Conservation (phyloP, 2,329 filamentous ascomycete genomes). For the Trichoderma gracile region DNA sequence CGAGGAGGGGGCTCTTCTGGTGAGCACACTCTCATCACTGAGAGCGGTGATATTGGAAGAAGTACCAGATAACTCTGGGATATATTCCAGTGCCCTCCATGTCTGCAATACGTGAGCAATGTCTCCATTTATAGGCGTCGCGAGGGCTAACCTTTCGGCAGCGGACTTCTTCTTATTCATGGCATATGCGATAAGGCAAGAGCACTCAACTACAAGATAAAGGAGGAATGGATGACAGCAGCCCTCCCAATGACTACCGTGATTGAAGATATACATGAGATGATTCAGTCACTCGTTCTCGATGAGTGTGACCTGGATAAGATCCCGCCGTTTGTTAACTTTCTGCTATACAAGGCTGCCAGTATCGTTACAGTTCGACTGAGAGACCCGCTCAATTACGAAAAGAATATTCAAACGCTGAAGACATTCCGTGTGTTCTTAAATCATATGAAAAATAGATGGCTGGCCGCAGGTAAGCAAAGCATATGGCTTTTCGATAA, state of each 20-base stretch:
- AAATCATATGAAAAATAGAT: not conserved
- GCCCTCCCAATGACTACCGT: not conserved
- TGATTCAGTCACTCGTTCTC: not conserved
- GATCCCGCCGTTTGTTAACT: not conserved
- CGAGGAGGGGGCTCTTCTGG: not conserved
- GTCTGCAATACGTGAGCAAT: not conserved
- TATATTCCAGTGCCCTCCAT: not conserved
- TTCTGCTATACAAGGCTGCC: constrained; percentile 9
- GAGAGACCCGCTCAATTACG: not conserved
- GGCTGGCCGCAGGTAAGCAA: constrained; percentile 2
- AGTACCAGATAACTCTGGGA: not conserved
- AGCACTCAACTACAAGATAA: not conserved
- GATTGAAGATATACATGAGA: not conserved
- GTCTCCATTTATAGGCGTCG: not conserved
- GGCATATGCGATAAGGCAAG: not conserved
- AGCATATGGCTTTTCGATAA: no score
- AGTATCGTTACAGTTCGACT: not conserved
- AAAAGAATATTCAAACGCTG: not conserved
- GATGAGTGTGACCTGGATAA: not conserved
- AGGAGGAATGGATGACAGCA: not conserved
- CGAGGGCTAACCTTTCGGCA: not conserved
- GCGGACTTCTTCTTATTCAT: not conserved
- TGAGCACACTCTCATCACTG: not conserved
- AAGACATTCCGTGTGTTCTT: not conserved
- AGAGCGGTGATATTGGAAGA: not conserved